Evolutionary conservation across 139 green algal genomes (phyloP).

Genomic region (Volvox africanus): DNA sequence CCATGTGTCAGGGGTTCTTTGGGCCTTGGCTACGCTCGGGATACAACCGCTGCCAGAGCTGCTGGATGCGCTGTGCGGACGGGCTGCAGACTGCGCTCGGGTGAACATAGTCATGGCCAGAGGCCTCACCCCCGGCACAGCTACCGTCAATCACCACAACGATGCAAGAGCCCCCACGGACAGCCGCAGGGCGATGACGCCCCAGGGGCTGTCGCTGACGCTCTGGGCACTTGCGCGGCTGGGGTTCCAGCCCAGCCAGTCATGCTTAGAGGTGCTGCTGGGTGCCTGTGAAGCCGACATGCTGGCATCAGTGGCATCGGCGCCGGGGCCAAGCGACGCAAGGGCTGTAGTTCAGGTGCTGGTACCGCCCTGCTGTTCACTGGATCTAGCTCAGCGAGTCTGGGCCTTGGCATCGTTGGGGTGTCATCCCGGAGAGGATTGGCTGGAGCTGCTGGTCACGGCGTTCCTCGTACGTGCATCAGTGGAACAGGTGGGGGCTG

Average conservation of each 20-base stretch:
- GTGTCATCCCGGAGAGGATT: not conserved
- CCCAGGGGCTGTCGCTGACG: slow-evolving; percentile 31
- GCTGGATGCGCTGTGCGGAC: not conserved
- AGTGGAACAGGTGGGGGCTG: slow-evolving; percentile 1
- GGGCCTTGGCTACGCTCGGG: slow-evolving; percentile 3
- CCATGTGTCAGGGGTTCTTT: slow-evolving; percentile 29
- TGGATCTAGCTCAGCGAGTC: slow-evolving; percentile 6
- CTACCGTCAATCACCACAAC: no score
- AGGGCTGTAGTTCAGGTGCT: not conserved
- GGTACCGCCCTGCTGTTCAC: not conserved
- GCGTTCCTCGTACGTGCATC: not conserved
- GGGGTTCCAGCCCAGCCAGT: not conserved
- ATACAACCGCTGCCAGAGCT: slow-evolving; percentile 5
- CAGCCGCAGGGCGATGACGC: not conserved
- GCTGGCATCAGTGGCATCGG: not conserved
- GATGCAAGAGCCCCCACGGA: not conserved
- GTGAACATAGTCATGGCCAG: not conserved
- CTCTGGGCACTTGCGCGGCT: slow-evolving; percentile 23
- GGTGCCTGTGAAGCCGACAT: slow-evolving; percentile 17
- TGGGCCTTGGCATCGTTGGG: slow-evolving; percentile 33
- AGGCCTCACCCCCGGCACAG: not conserved
- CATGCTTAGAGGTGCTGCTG: not conserved
- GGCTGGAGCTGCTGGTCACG: not conserved
- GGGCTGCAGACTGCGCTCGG: not conserved
- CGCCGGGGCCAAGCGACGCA: no score